Evolutionary conservation across 805 yeast species (phyloP).

Genomic region (Ogataea zsoltii): DNA sequence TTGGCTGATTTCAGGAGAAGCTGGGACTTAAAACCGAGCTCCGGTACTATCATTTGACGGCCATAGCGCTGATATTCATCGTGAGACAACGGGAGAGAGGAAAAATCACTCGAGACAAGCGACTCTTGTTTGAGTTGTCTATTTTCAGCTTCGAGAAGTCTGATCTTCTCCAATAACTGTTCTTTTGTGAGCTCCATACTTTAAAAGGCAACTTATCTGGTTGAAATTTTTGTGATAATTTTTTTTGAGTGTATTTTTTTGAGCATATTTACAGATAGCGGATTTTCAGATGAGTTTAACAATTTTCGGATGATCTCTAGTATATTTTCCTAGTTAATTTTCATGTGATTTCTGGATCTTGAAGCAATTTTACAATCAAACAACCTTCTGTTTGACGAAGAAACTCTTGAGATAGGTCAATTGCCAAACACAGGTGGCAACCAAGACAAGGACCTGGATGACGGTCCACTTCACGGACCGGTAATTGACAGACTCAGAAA

Average conservation of each 20-base stretch:
- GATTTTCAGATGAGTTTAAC: no score
- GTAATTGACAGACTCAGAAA: constrained; percentile 67
- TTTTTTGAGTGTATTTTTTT: not conserved
- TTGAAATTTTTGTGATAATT: not conserved
- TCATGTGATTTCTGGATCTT: not conserved
- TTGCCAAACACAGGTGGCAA: constrained; percentile 73
- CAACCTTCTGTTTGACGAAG: constrained; percentile 77
- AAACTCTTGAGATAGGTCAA: constrained; percentile 70
- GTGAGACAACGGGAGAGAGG: constrained; percentile 19
- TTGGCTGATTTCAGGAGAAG: constrained; percentile 52
- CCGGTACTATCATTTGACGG: constrained; percentile 92
- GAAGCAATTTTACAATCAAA: constrained; percentile 30
- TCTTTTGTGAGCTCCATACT: constrained; percentile 34
- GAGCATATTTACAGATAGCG: not conserved
- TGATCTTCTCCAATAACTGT: constrained; percentile 27
- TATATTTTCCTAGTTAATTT: not conserved
- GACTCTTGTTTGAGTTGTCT: not conserved
- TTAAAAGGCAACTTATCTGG: not conserved
- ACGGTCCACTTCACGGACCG: constrained; percentile 75
- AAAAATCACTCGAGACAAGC: not conserved
- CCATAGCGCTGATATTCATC: constrained; percentile 87
- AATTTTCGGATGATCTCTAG: no score
- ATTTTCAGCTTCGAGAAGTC: constrained; percentile 18
- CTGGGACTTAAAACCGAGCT: constrained; percentile 64
- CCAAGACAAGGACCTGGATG: constrained; percentile 62